A percentile compares a stretch with the other conserved stretches of the same genome.
phyloP scores from a whole-genome alignment of 179 eudicot genomes.

The Drosera spatulata region DNA sequence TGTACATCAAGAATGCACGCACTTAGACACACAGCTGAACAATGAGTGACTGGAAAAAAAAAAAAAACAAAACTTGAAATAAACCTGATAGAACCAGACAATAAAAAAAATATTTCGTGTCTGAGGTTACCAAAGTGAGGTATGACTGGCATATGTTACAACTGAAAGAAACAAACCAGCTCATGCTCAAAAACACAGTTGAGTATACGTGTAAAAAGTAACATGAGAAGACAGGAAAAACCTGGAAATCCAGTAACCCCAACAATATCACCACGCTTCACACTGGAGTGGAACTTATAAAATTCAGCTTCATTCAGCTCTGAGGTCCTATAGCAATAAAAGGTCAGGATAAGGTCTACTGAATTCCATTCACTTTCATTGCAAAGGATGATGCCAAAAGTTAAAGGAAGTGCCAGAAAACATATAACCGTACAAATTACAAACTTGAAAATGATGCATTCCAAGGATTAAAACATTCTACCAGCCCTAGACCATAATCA shows the following conservation, averaged over 20 bases:
- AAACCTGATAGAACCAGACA: neutral
- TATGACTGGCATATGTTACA: too few species aligned
- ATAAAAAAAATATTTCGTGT: too few species aligned
- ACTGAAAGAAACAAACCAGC: too few species aligned
- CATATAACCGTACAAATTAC: neutral
- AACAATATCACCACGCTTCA: constrained; percentile 95
- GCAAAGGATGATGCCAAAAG: neutral
- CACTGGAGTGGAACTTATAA: constrained; percentile 54
- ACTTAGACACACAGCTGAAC: too few species aligned
- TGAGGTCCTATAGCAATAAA: constrained; percentile 38
- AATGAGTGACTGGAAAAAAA: neutral
- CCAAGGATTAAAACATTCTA: neutral
- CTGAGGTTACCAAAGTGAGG: too few species aligned
- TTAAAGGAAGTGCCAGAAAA: too few species aligned
- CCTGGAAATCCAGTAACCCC: constrained; percentile 94
- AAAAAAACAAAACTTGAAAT: neutral
- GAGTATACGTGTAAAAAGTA: too few species aligned
- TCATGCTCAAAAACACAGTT: too few species aligned
- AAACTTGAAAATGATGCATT: neutral
- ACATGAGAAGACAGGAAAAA: neutral
- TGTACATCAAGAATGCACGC: too few species aligned
- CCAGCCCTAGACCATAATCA: neutral
- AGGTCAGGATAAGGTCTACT: neutral
- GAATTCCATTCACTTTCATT: neutral
- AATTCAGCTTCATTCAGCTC: constrained; percentile 71